Conservation (phyloP, 2,329 filamentous ascomycete species). For the Fusarium irregulare region DNA sequence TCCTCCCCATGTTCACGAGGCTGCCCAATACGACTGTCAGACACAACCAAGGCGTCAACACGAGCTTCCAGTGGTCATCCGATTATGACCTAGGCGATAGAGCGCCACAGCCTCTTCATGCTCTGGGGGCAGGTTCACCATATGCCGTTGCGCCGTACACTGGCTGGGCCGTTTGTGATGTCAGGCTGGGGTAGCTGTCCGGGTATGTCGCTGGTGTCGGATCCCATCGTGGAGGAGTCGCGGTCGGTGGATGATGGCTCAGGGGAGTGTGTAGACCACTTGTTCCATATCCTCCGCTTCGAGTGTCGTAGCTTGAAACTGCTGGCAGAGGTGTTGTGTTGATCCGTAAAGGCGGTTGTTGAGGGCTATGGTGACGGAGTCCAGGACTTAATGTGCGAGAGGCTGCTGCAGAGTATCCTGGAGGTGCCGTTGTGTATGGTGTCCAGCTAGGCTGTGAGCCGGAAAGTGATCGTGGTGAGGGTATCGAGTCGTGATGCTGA, state of each 20-base stretch:
- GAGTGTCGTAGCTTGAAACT: conserved; percentile 53
- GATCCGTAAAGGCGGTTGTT: conserved; percentile 53
- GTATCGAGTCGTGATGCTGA: conserved; percentile 61
- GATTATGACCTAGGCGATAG: conserved; percentile 30
- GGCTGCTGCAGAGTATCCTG: conserved; percentile 50
- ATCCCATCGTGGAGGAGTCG: conserved; percentile 57
- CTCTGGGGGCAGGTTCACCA: conserved; percentile 56
- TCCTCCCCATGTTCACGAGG: conserved; percentile 49
- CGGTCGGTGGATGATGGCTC: conserved; percentile 52
- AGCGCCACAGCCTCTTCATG: conserved; percentile 48
- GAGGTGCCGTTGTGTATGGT: conserved; percentile 54
- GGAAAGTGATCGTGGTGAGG: conserved; percentile 64
- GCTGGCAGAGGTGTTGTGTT: conserved; percentile 54
- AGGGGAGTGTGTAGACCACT: conserved; percentile 55
- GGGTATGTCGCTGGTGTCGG: conserved; percentile 53
- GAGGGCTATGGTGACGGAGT: conserved; percentile 52
- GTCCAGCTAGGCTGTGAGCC: conserved; percentile 62
- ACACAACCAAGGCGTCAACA: conserved; percentile 39
- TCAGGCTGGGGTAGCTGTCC: conserved; percentile 54
- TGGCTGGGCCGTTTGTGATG: conserved; percentile 49
- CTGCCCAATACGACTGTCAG: conserved; percentile 45
- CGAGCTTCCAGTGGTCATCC: conserved; percentile 42
- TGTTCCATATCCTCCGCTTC: conserved; percentile 54
- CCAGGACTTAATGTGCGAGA: conserved; percentile 58
- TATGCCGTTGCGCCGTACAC: conserved; percentile 59